A percentile compares a stretch with the other conserved stretches of the same genome.
Conservation (phyloP, 164 flowering plant genomes). For the Malania oleifera region DNA sequence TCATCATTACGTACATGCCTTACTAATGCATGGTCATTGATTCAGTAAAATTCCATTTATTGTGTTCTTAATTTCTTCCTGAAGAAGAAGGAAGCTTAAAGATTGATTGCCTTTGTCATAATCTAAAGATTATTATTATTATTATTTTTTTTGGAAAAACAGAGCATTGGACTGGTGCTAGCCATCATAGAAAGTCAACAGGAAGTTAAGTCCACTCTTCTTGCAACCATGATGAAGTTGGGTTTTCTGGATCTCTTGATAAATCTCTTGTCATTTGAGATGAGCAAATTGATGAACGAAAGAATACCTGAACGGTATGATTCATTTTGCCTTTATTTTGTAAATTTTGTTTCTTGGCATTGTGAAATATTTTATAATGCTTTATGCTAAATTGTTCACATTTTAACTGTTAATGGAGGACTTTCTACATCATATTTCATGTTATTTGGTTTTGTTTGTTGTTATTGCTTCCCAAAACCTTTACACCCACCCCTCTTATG, state of each 20-base stretch:
- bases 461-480: too few relatives aligned
- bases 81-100: background rate
- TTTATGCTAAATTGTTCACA: too few relatives aligned
- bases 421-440: background rate
- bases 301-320: constrained; percentile 69
- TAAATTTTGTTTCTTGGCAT: background rate
- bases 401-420: too few relatives aligned
- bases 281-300: constrained; percentile 47
- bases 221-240: constrained; percentile 58
- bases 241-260: constrained; percentile 57
- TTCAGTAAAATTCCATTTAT: background rate
- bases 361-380: background rate
- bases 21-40: too few relatives aligned
- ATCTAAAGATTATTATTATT: constrained; percentile 1
- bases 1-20: too few relatives aligned
- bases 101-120: constrained; percentile 2
- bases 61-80: background rate
- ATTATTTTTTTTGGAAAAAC: constrained; percentile 18
- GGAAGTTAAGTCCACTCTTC: constrained; percentile 40
- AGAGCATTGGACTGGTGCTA: constrained; percentile 62
- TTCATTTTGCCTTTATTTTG: background rate
- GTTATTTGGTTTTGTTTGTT: too few relatives aligned
- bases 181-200: constrained; percentile 51
- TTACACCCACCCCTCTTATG: too few relatives aligned
- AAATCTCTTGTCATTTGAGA: constrained; percentile 62